Evolutionary conservation across 306 rosid genomes (phyloP).

Genomic region (Prunus mume): DNA sequence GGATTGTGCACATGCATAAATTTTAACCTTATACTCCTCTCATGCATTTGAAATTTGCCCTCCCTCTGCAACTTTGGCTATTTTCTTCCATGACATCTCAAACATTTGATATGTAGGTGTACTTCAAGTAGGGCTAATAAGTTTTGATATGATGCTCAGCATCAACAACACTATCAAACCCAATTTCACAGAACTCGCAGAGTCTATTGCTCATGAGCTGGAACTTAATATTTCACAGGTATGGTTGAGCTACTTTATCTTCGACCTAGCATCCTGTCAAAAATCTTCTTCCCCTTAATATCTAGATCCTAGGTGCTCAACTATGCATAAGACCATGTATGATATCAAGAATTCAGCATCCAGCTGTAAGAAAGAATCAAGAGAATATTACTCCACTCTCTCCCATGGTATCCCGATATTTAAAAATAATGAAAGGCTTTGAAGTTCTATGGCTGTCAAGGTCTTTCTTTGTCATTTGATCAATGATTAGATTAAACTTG

Average conservation of each 20-base stretch:
- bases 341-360: neutral
- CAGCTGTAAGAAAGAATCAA: neutral
- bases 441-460: neutral
- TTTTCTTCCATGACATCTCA: slow-evolving; percentile 11
- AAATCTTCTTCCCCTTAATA: too few relatives aligned
- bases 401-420: neutral
- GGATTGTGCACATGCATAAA: too few relatives aligned
- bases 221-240: slow-evolving; percentile 45
- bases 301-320: neutral
- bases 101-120: slow-evolving; percentile 28
- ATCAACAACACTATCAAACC: slow-evolving; percentile 32
- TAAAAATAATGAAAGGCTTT: neutral
- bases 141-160: slow-evolving; percentile 42
- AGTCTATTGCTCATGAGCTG: slow-evolving; percentile 41
- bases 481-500: neutral
- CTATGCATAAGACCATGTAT: neutral
- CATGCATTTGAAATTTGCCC: neutral
- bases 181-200: slow-evolving; percentile 43
- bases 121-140: slow-evolving; percentile 38
- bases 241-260: slow-evolving; percentile 13
- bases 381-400: neutral
- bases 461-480: neutral
- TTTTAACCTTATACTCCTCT: neutral
- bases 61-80: slow-evolving; percentile 5
- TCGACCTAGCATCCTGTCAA: neutral